A percentile compares a stretch with the other conserved stretches of the same genome.
Conservation (phyloP, 441 rosid genomes). For the Aleurites moluccanus region DNA sequence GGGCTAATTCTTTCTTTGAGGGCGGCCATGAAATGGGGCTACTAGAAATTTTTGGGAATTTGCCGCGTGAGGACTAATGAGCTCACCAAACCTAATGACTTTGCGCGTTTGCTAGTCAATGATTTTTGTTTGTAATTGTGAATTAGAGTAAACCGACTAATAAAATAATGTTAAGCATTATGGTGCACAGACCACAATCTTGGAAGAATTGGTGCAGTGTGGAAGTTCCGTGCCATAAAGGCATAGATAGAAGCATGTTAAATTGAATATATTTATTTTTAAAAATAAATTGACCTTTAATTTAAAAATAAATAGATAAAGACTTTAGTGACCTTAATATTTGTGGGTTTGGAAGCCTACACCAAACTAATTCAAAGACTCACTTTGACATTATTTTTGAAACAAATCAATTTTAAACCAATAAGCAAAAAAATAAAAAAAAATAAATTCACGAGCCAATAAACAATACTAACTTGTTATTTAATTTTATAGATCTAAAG, state of each 20-base stretch:
- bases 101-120: constrained; percentile 12
- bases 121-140: neutral
- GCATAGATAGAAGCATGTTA: neutral
- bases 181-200: neutral
- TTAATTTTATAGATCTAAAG: too few species aligned
- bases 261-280: neutral
- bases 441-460: too few species aligned
- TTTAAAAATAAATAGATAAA: too few species aligned
- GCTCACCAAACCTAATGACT: constrained; percentile 28
- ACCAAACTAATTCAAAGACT: too few species aligned
- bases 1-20: neutral
- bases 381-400: neutral
- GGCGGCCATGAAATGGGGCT: constrained; percentile 23
- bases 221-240: constrained; percentile 1
- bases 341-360: constrained; percentile 11
- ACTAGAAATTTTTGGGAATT: constrained; percentile 8
- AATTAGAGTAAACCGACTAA: neutral
- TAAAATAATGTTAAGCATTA: too few species aligned
- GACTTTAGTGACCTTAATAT: neutral
- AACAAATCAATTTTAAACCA: too few species aligned
- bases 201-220: constrained; percentile 6
- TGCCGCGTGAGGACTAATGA: constrained; percentile 26
- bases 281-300: neutral
- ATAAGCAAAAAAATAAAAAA: too few species aligned
- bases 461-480: too few species aligned